Evolutionary conservation across 768 basidiomycete species (phyloP).

Genomic region (Boletus huronensis): DNA sequence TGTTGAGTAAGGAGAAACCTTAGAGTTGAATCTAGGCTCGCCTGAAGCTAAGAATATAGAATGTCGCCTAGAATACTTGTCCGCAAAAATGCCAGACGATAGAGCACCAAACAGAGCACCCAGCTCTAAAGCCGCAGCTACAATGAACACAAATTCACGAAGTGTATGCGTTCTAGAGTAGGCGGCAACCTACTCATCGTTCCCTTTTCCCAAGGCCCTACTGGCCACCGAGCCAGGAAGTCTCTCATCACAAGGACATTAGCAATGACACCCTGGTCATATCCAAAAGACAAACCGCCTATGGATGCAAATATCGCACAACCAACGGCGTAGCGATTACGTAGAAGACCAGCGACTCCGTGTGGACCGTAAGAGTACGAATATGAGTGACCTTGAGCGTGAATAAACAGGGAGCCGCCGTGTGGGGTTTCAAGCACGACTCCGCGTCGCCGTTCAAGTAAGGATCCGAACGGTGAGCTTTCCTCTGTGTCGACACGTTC

Average conservation of each 20-base stretch:
- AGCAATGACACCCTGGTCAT: constrained; percentile 84
- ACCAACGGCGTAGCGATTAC: constrained; percentile 60
- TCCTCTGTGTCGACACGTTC: constrained; percentile 13
- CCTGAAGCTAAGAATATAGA: constrained; percentile 68
- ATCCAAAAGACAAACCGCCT: constrained; percentile 76
- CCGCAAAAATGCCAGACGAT: constrained; percentile 61
- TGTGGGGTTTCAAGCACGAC: constrained; percentile 21
- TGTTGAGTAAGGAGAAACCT: background rate
- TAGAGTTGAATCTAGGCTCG: constrained; percentile 31
- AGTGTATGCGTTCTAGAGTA: background rate
- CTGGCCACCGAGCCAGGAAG: constrained; percentile 64
- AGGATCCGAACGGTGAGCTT: constrained; percentile 9
- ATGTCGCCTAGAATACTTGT: constrained; percentile 61
- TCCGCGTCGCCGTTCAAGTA: constrained; percentile 20
- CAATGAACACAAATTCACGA: background rate
- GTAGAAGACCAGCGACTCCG: constrained; percentile 60
- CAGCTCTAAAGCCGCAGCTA: constrained; percentile 76
- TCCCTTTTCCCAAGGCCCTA: constrained; percentile 71
- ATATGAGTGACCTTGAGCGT: constrained; percentile 37
- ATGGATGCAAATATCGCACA: constrained; percentile 76
- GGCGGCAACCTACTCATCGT: constrained; percentile 58
- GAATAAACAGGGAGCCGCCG: constrained; percentile 27
- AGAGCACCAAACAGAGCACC: constrained; percentile 79
- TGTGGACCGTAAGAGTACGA: constrained; percentile 70
- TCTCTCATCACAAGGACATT: constrained; percentile 83